Evolutionary conservation across 768 basidiomycete genomes (phyloP).

Genomic region (Tricholoma matsutake): DNA sequence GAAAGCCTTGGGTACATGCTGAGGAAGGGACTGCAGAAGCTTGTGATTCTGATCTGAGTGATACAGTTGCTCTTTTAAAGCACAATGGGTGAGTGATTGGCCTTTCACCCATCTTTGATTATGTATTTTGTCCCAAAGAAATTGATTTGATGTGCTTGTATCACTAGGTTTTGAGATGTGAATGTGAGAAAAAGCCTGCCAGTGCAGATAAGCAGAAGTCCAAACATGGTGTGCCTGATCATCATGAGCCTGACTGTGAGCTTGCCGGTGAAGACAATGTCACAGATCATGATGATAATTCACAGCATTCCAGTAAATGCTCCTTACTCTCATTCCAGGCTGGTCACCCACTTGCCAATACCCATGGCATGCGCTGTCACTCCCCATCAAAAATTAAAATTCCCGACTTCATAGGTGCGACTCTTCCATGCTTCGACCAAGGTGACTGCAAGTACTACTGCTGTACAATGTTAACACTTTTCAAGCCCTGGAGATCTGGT

Average conservation of each 20-base stretch:
- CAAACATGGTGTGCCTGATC: neutral
- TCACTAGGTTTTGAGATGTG: too few species aligned
- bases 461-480: slow-evolving; percentile 7
- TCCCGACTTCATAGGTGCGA: neutral
- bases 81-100: slow-evolving; percentile 17
- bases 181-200: slow-evolving; percentile 7
- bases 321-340: neutral
- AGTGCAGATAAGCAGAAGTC: neutral
- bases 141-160: slow-evolving; percentile 26
- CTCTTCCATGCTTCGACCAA: slow-evolving; percentile 22
- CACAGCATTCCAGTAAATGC: neutral
- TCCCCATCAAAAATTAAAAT: neutral
- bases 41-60: slow-evolving; percentile 1
- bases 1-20: slow-evolving; percentile 13
- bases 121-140: slow-evolving; percentile 20
- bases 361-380: neutral
- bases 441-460: slow-evolving; percentile 32
- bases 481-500: slow-evolving; percentile 24
- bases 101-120: slow-evolving; percentile 29
- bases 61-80: slow-evolving; percentile 19
- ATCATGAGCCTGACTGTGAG: neutral
- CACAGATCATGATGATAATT: neutral
- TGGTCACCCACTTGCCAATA: neutral
- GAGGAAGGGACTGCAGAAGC: too few species aligned
- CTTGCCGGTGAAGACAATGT: neutral